Base-by-base conservation (phyloP, 2,329 filamentous ascomycete genomes). In the Malbranchea zuffiana region DNA sequence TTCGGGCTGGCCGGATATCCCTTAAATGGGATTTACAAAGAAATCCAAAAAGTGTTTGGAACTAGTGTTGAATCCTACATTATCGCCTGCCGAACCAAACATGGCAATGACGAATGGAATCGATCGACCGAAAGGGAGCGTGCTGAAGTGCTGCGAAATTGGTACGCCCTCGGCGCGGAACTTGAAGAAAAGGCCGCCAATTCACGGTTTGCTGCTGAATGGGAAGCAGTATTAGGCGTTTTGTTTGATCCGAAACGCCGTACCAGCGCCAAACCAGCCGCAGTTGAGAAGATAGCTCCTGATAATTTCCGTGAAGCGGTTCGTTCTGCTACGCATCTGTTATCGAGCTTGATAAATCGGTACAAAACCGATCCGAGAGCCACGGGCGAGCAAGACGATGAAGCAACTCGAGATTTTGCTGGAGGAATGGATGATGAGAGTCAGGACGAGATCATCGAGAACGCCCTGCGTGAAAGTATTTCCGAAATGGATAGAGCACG, bases 11-110 rank as follows among this genome's bases (percentile, higher is more conserved):
- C 84, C 0, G 86, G 80, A 4, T 92, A 90, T 51, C 73, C 82
- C 3, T 80, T 87, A 67, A 82, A 87, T 54, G 86, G 86, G 2
- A 68, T 90, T 1, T 77, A 88, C 49, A 81, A 82, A 26, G 80
- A 88, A 54, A 68, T 90, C 36, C 71, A 78, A 43, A 84, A 80
- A 44, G 60, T 71, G 30, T 80, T 84, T 47, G 75, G 78, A 16
- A 75, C 71, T 29, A 82, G 75, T 44, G 75, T 84, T 12, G 69
- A 82, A 32, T 85, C 82, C 47, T 88, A 88, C 53, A 83, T 92
- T 45, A 74, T 85, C 30, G 74, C 82, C 1, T 81, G 83, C 2
- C 71, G 84, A 30, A 81, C 82, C 32, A 68, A 77, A 1, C 82
- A 92, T 54, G 84, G 85, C 1, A 75, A 75, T 43, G 73, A 78